Conservation (phyloP, 352 stramenopile species). For the Phytopythium vexans region DNA sequence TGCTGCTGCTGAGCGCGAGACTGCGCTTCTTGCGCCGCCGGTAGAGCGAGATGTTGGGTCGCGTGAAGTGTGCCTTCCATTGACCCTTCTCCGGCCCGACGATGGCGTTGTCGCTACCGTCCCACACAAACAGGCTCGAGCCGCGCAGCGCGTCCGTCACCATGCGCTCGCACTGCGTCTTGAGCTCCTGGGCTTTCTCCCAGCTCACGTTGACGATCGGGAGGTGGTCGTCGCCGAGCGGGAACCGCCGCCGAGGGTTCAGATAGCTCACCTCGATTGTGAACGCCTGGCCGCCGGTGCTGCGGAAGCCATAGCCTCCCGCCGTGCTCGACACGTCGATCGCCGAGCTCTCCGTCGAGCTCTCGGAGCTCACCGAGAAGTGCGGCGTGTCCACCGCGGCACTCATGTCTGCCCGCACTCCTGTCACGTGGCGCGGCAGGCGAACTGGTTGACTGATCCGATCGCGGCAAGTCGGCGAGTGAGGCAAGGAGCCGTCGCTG, state of each 20-base stretch:
- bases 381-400: not conserved
- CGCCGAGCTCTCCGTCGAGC: constrained; percentile 14
- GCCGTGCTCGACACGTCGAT: constrained; percentile 36
- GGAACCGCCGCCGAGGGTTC: constrained; percentile 59
- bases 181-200: constrained; percentile 42
- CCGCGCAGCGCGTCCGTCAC: constrained; percentile 38
- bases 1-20: constrained; percentile 13
- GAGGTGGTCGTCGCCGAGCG: constrained; percentile 49
- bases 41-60: constrained; percentile 51
- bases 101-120: constrained; percentile 38
- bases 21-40: constrained; percentile 20
- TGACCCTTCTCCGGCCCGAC: constrained; percentile 24
- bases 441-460: no score
- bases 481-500: no score
- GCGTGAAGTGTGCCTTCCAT: constrained; percentile 55
- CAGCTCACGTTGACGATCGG: constrained; percentile 34
- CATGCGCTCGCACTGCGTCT: constrained; percentile 45
- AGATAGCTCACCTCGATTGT: constrained; percentile 61
- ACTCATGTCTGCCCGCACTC: no score
- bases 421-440: no score
- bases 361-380: constrained; percentile 21
- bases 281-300: constrained; percentile 42
- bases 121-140: constrained; percentile 53
- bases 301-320: constrained; percentile 49
- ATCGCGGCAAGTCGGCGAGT: no score